Conservation (phyloP, 1,139 yeast species). For the Hansenula sp. region DNA sequence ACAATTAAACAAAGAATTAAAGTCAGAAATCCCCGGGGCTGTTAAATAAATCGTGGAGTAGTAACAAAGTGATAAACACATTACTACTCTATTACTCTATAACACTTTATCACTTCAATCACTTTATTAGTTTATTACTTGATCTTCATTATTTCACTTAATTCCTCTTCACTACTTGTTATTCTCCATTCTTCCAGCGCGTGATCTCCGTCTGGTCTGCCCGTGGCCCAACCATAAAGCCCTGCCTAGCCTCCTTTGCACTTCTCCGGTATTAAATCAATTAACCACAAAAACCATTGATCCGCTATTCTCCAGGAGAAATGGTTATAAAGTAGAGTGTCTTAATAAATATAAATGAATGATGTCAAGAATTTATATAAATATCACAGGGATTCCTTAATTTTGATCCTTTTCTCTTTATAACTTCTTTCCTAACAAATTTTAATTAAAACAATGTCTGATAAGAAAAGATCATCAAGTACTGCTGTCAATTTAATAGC, state of each 20-base stretch:
- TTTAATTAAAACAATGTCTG: conserved; percentile 10
- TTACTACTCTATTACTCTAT: too few species aligned
- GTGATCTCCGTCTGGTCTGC: too few species aligned
- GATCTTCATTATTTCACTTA: too few species aligned
- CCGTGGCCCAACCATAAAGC: too few species aligned
- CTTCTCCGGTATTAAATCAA: too few species aligned
- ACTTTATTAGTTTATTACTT: too few species aligned
- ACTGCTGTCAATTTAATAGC: conserved; percentile 80
- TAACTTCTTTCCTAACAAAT: not conserved
- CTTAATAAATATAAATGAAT: too few species aligned
- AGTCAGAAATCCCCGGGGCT: conserved; percentile 1
- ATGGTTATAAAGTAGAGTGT: not conserved
- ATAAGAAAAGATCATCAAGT: conserved; percentile 29
- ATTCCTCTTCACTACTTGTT: too few species aligned
- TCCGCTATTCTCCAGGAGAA: conserved; percentile 7
- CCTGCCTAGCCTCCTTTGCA: not conserved
- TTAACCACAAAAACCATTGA: conserved; percentile 4
- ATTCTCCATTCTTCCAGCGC: too few species aligned
- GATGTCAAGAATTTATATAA: not conserved
- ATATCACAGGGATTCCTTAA: not conserved
- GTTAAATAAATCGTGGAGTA: too few species aligned
- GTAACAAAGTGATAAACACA: too few species aligned
- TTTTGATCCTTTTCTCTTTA: not conserved
- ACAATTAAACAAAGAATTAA: not conserved
- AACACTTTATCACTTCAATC: too few species aligned